Conservation (phyloP, 2,329 filamentous ascomycete species). For the Microthyrium microscopicum region DNA sequence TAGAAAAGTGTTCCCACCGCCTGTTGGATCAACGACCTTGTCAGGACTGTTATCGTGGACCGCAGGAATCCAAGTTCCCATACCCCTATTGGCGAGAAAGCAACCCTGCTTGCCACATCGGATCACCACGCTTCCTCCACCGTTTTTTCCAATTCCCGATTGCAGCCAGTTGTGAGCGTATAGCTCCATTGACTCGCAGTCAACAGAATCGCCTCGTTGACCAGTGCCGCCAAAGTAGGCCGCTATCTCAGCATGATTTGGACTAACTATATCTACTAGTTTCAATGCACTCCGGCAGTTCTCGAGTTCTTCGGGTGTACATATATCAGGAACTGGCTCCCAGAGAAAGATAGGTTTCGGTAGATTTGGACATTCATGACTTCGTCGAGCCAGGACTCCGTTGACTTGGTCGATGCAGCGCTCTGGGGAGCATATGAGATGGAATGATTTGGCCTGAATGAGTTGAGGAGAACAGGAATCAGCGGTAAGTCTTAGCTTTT, state of each 20-base stretch:
- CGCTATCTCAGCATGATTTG: conserved; percentile 81
- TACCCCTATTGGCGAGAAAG: conserved; percentile 27
- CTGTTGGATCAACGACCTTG: conserved; percentile 77
- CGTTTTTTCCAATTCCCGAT: conserved; percentile 19
- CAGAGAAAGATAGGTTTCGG: conserved; percentile 63
- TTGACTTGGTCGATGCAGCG: conserved; percentile 62
- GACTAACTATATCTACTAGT: conserved; percentile 46
- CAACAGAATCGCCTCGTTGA: conserved; percentile 18
- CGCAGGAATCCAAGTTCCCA: conserved; percentile 55
- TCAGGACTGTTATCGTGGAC: conserved; percentile 38
- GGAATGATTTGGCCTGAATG: conserved; percentile 60
- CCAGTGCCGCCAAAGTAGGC: conserved; percentile 52
- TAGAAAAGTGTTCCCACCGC: conserved; percentile 83
- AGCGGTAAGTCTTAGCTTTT: conserved; percentile 66
- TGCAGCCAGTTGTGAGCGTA: conserved; percentile 22
- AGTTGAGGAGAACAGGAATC: conserved; percentile 50
- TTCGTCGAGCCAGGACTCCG: conserved; percentile 41
- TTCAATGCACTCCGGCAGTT: conserved; percentile 36
- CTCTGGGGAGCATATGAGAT: conserved; percentile 67
- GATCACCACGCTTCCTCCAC: conserved; percentile 44
- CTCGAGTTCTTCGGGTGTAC: conserved; percentile 46
- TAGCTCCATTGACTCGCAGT: conserved; percentile 22
- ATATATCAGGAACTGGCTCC: conserved; percentile 89
- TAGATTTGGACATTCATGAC: conserved; percentile 20
- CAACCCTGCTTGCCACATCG: conserved; percentile 58